phyloP scores from a whole-genome alignment of 208 protist genomes.

The Wallacemonas rigidus region DNA sequence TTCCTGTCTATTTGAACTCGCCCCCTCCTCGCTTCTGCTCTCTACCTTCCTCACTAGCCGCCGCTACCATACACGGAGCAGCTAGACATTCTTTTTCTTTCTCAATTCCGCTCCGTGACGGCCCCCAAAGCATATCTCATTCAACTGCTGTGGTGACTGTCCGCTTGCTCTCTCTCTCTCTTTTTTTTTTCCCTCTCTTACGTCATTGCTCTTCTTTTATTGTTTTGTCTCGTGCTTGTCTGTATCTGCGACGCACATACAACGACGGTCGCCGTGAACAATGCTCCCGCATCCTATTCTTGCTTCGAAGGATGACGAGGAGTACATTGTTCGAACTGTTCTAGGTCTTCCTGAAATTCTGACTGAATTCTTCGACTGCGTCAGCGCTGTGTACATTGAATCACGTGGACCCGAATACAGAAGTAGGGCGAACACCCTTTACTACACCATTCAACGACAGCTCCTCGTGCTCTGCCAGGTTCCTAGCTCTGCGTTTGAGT shows the following conservation, averaged over 20 bases:
- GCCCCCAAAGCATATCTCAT: neutral
- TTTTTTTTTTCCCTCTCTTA: neutral
- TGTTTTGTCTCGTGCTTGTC: too few species aligned
- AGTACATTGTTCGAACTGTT: constrained; percentile 74
- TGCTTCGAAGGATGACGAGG: constrained; percentile 85
- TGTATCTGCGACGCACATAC: neutral
- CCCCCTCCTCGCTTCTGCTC: too few species aligned
- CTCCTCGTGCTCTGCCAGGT: constrained; percentile 51
- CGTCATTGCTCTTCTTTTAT: neutral
- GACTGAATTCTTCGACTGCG: constrained; percentile 65
- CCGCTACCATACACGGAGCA: too few species aligned
- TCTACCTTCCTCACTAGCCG: too few species aligned
- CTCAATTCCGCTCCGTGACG: neutral
- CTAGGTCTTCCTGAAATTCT: constrained; percentile 54
- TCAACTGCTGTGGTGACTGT: constrained; percentile 10
- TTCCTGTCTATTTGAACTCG: too few species aligned
- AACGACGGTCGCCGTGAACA: neutral
- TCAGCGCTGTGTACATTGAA: constrained; percentile 71
- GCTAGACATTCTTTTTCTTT: neutral
- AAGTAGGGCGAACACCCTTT: constrained; percentile 42
- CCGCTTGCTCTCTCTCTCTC: neutral
- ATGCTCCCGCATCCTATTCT: constrained; percentile 88
- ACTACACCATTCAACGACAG: constrained; percentile 67
- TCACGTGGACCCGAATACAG: constrained; percentile 43
- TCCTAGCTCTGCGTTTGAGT: constrained; percentile 41